Percentiles rank a stretch among this genome's conserved stretches.
phyloP scores from a whole-genome alignment of 2,329 filamentous ascomycete genomes.

The Nigrospora sphaerica region DNA sequence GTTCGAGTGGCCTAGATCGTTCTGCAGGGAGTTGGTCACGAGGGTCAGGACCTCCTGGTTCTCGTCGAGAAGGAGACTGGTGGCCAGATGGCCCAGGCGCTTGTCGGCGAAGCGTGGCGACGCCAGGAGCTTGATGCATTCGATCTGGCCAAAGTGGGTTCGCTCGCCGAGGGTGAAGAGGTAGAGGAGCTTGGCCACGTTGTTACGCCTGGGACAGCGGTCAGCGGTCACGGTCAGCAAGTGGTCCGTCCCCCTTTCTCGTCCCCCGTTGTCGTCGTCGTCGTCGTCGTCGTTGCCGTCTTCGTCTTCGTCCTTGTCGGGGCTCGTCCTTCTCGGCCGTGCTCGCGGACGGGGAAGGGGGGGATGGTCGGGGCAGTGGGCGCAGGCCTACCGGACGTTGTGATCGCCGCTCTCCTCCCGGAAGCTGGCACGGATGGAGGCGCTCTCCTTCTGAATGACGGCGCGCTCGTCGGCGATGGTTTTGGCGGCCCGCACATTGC shows the following conservation, averaged over 20 bases:
- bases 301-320: background rate
- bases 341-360: no score
- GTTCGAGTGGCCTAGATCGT: conserved; percentile 94
- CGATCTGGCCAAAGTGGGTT: conserved; percentile 98
- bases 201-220: conserved; percentile 68
- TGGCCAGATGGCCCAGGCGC: conserved; percentile 88
- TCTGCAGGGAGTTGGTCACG: conserved; percentile 96
- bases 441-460: conserved; percentile 98
- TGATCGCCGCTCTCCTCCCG: conserved; percentile 93
- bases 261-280: background rate
- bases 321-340: background rate
- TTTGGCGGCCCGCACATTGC: conserved; percentile 96
- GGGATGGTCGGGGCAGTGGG: background rate
- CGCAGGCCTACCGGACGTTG: conserved; percentile 63
- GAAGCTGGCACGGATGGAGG: conserved; percentile 94
- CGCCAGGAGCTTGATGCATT: conserved; percentile 94
- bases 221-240: background rate
- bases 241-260: background rate
- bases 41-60: conserved; percentile 97
- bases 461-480: conserved; percentile 98
- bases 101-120: conserved; percentile 98
- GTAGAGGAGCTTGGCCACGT: conserved; percentile 96
- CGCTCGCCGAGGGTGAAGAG: conserved; percentile 96
- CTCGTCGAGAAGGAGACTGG: conserved; percentile 92
- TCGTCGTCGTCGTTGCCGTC: background rate